Conservation (phyloP, 352 stramenopile genomes). For the Thraustochytrium striatum region DNA sequence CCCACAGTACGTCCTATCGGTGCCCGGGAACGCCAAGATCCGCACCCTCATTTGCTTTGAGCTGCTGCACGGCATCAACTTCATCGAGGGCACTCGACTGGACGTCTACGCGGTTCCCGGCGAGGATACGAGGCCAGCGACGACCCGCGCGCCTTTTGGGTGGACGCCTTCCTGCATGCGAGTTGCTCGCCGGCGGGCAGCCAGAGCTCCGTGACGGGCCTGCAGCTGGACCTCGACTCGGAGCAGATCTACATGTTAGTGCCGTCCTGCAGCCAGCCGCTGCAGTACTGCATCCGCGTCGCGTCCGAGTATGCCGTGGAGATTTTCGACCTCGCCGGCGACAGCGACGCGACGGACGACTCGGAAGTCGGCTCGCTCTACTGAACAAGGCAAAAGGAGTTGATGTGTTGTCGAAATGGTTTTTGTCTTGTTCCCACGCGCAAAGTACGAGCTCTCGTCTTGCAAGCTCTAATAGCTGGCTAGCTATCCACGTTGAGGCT, state of each 20-base stretch:
- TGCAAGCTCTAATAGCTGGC: no score
- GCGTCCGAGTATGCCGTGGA: slow-evolving; percentile 32
- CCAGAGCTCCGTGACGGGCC: slow-evolving; percentile 31
- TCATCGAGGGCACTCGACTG: slow-evolving; percentile 32
- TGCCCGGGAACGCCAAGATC: neutral
- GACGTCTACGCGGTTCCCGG: slow-evolving; percentile 28
- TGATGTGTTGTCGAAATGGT: no score
- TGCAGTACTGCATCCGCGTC: slow-evolving; percentile 37
- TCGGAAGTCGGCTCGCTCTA: slow-evolving; percentile 23
- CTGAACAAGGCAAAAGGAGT: slow-evolving; percentile 6
- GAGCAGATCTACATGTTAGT: slow-evolving; percentile 33
- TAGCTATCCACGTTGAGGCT: slow-evolving; percentile 76
- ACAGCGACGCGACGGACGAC: neutral
- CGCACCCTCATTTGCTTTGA: slow-evolving; percentile 28
- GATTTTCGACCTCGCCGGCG: slow-evolving; percentile 14
- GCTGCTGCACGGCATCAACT: slow-evolving; percentile 43
- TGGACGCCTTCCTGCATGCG: neutral
- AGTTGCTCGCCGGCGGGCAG: neutral
- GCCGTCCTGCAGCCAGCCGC: slow-evolving; percentile 17
- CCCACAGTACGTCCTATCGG: slow-evolving; percentile 28
- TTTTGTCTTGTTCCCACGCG: no score
- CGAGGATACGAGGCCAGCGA: slow-evolving; percentile 41
- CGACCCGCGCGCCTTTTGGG: slow-evolving; percentile 29
- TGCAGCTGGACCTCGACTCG: slow-evolving; percentile 21
- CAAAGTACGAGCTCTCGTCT: no score